phyloP scores from a whole-genome alignment of 2,329 filamentous ascomycete species.

The Kalmusia sp. region DNA sequence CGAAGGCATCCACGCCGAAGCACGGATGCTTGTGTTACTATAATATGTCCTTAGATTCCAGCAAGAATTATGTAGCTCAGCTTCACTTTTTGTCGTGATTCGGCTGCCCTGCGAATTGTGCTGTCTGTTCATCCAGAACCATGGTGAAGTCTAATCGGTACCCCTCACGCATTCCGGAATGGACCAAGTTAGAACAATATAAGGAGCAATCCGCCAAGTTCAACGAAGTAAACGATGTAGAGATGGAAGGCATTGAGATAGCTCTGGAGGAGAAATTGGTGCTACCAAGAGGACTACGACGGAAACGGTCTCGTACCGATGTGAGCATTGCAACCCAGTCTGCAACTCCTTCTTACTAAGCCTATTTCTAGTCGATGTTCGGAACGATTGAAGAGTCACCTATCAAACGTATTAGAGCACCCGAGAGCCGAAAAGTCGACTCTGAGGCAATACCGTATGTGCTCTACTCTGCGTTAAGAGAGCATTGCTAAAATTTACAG shows the following conservation, averaged over 20 bases:
- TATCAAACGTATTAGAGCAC: not conserved
- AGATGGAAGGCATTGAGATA: constrained; percentile 1
- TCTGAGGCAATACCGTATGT: not conserved
- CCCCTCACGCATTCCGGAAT: not conserved
- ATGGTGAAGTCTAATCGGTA: not conserved
- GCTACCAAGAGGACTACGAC: not conserved
- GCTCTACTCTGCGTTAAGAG: not conserved
- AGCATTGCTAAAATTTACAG: not conserved
- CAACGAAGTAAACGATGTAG: not conserved
- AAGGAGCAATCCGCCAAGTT: not conserved
- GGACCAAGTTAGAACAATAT: constrained; percentile 1
- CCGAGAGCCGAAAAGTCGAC: not conserved
- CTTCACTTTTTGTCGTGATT: not conserved
- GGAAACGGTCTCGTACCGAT: not conserved
- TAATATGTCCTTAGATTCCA: not conserved
- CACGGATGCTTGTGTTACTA: not conserved
- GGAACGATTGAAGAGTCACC: not conserved
- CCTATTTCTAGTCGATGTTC: not conserved
- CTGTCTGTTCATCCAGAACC: not conserved
- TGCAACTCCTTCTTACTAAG: not conserved
- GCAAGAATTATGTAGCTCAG: not conserved
- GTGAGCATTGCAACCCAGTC: not conserved
- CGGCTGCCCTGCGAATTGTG: too few relatives aligned
- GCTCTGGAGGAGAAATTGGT: not conserved
- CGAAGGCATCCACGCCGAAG: not conserved